These are phyloP conservation scores for Fagopyrum tataricum DNA, from an alignment of 148 eudicot species.

Conservation along the genomic window DNA sequence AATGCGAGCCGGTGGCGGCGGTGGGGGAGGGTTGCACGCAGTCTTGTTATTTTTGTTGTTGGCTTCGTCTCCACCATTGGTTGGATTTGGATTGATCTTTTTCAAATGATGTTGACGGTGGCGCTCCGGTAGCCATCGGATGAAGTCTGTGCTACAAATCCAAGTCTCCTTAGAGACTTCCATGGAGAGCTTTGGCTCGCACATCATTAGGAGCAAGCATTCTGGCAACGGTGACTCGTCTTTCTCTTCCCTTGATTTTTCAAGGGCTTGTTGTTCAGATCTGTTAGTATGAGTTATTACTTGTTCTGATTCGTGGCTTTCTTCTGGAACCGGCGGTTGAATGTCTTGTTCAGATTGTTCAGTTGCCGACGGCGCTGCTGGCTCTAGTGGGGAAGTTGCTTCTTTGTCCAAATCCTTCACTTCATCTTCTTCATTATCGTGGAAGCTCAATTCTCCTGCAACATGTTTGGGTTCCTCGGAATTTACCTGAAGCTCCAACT, in stretches of 20 bases:
- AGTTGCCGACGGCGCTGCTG: neutral
- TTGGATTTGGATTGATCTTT: slow-evolving; percentile 4
- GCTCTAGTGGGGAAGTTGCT: neutral
- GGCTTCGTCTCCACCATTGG: slow-evolving; percentile 20
- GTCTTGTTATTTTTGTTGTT: slow-evolving; percentile 22
- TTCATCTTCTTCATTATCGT: slow-evolving; percentile 16
- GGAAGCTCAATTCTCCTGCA: slow-evolving; percentile 5
- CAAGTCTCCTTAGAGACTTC: slow-evolving; percentile 95
- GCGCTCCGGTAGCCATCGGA: slow-evolving; percentile 53
- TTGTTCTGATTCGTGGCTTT: neutral
- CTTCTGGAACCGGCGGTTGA: slow-evolving; percentile 6
- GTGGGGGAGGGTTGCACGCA: slow-evolving; percentile 6
- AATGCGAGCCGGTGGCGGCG: slow-evolving; percentile 12
- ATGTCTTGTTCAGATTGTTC: neutral
- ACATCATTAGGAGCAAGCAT: slow-evolving; percentile 84
- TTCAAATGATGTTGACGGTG: slow-evolving; percentile 17
- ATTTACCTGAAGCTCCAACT: neutral
- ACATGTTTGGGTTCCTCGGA: neutral
- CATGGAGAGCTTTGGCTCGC: slow-evolving; percentile 94
- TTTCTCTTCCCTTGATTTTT: slow-evolving; percentile 8
- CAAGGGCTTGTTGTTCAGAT: neutral
- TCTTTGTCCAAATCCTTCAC: slow-evolving; percentile 3
- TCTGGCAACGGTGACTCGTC: slow-evolving; percentile 50
- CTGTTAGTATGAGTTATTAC: too few relatives aligned
- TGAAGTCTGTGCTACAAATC: slow-evolving; percentile 77